Evolutionary conservation across 148 eudicot genomes (phyloP), one percentile per base, ranked within the genome.

Genomic region (Simmondsia chinensis): DNA sequence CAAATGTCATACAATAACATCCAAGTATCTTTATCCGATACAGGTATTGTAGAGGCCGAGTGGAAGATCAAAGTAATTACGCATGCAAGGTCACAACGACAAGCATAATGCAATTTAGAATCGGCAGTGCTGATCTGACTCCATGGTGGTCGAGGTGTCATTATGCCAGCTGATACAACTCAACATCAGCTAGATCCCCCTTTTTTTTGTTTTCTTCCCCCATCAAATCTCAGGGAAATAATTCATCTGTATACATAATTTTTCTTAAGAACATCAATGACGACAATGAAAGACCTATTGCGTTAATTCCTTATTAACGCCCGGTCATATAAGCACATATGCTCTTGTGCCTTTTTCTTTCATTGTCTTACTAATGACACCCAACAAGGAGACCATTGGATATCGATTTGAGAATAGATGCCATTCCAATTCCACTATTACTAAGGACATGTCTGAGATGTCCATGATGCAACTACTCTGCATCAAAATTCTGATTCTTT

Each of bases 211-310:
- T 4, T 56, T 44, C 54, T 62, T 56, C 52, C 36, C 27, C n/a
- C 40, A 49, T 47, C 50, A 43, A 43, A 56, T 48, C 40, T 48
- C 40, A 35, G 56, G 62, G 47, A 36, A 60, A 64, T 45, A 48
- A 60, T 32, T 33, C 24, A 27, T 46, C 64, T 46, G 4, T 50
- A 56, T 61, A 44, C 28, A 65, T 42, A 54, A 22, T 11, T 10
- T 38, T 16, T 20, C 39, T 46, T 54, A n/a, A n/a, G n/a, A n/a
- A n/a, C 58, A 32, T 52, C 28, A 11, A 33, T 33, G 48, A 20
- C 47, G 42, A 46, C 20, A 20, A 56, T 30, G 22, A 31, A 32
- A 37, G 14, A 16, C 21, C 18, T 26, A 54, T 45, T 28, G 43
- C 24, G 6, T 50, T 33, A 39, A 44, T 41, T 21, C 26, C 15